Percentiles rank a stretch among this genome's conserved stretches.
phyloP scores from a whole-genome alignment of 2,329 filamentous ascomycete species.

The Paecilomyces sp. region DNA sequence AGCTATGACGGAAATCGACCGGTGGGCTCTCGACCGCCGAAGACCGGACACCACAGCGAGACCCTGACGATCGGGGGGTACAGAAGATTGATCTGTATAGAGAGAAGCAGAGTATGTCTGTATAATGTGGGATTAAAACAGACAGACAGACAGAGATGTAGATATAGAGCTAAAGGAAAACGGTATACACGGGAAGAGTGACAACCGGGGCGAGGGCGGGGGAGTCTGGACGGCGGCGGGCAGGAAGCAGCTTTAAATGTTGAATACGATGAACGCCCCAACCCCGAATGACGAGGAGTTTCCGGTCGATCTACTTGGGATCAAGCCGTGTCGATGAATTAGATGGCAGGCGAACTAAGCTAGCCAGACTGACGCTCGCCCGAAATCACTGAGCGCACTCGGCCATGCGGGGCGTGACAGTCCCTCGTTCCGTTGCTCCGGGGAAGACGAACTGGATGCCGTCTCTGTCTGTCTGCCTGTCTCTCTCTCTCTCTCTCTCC shows the following conservation, averaged over 20 bases:
- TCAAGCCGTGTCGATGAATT: not conserved
- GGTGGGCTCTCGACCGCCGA: not conserved
- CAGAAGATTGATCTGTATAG: not conserved
- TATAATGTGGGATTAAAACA: too few relatives aligned
- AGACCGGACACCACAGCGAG: not conserved
- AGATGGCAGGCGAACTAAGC: not conserved
- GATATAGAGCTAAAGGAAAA: too few relatives aligned
- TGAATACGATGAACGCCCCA: not conserved
- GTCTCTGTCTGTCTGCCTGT: not conserved
- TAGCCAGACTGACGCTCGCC: not conserved
- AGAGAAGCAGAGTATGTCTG: not conserved
- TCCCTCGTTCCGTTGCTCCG: not conserved
- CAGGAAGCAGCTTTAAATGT: not conserved
- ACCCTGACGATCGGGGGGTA: not conserved
- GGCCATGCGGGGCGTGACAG: conserved; percentile 1
- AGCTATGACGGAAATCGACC: not conserved
- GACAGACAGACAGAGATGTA: not conserved
- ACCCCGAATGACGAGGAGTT: not conserved
- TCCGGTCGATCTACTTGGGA: not conserved
- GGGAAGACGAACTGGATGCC: not conserved
- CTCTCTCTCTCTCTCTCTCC: not conserved
- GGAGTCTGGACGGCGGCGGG: not conserved
- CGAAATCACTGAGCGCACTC: not conserved
- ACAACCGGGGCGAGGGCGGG: not conserved
- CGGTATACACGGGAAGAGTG: not conserved